Conservation (phyloP, 257 asterid species). For the Solanum habrochaites region DNA sequence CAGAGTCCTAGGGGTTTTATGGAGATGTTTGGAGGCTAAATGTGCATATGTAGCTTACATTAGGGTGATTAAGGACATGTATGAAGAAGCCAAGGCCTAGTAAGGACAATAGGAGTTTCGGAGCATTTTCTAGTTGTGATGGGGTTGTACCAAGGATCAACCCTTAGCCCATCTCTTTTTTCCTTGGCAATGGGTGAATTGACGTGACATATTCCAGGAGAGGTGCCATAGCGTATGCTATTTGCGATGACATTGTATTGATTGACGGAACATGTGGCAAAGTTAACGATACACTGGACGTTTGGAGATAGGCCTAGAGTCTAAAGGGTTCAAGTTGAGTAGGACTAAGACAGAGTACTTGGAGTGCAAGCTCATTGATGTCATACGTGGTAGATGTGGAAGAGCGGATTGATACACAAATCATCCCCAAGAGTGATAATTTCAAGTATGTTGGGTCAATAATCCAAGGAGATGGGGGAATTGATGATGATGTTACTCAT, state of each 20-base stretch:
- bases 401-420: background rate
- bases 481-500: background rate
- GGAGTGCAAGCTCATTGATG: background rate
- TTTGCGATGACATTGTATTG: background rate
- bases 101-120: background rate
- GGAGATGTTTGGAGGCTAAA: background rate
- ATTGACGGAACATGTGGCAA: background rate
- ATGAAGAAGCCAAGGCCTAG: background rate
- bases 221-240: background rate
- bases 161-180: background rate
- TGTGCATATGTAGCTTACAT: background rate
- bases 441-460: background rate
- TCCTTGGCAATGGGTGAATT: background rate
- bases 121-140: background rate
- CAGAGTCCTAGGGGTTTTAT: background rate
- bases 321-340: background rate
- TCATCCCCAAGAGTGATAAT: background rate
- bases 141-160: background rate
- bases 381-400: background rate
- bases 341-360: background rate
- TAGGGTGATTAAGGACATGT: background rate
- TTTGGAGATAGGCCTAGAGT: background rate
- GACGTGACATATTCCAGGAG: background rate
- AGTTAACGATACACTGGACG: background rate
- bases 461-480: background rate